Percentiles rank a stretch among this genome's conserved stretches.
These are phyloP conservation scores for Helminthosporium solani DNA, from an alignment of 2,329 filamentous ascomycete genomes.

Conservation along the genomic window DNA sequence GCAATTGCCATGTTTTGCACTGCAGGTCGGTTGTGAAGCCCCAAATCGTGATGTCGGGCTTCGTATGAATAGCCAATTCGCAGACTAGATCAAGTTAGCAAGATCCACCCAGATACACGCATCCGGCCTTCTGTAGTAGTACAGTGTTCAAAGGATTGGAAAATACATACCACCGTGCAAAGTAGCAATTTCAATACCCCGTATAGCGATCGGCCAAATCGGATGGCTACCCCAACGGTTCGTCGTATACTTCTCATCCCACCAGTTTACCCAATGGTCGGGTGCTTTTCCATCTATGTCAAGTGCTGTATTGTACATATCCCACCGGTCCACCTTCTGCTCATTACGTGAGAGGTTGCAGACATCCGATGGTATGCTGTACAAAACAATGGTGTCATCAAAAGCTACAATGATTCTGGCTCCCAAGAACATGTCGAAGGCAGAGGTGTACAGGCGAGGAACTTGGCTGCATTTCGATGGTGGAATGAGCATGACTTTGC, in stretches of 20 bases:
- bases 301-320: constrained; percentile 17
- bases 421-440: constrained; percentile 58
- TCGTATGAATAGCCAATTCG: constrained; percentile 53
- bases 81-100: no score
- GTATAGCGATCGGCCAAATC: constrained; percentile 52
- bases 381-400: constrained; percentile 56
- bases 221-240: constrained; percentile 7
- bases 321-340: constrained; percentile 22
- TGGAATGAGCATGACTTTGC: constrained; percentile 59
- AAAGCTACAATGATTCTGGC: constrained; percentile 61
- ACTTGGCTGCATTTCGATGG: constrained; percentile 17
- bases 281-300: constrained; percentile 6
- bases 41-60: constrained; percentile 52
- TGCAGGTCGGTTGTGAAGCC: constrained; percentile 50
- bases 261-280: constrained; percentile 38
- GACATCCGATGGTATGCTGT: constrained; percentile 60
- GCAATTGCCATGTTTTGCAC: constrained; percentile 51
- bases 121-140: no score
- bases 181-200: constrained; percentile 52
- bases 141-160: no score
- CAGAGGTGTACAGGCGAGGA: constrained; percentile 58
- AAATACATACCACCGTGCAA: no score
- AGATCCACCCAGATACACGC: no score
- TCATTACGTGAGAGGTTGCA: constrained; percentile 32
- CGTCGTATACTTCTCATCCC: constrained; percentile 17